Base-by-base conservation (phyloP, 139 green algal genomes). In the Zygnema circumcarinatum region DNA sequence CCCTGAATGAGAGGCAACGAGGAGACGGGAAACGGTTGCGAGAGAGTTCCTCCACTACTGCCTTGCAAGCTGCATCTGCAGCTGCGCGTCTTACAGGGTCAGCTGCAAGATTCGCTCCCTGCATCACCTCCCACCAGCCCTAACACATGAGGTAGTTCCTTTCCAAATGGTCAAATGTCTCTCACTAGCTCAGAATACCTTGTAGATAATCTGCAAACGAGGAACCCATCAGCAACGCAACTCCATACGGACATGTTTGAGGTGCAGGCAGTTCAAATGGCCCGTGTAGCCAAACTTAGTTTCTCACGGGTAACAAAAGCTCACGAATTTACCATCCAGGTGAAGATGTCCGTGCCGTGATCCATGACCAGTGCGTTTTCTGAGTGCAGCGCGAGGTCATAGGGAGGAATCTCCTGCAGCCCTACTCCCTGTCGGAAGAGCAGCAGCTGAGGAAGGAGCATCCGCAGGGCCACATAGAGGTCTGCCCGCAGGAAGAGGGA, bases 261-360 rank as follows among this genome's bases (percentile, higher is more conserved):
- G 25, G 25, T 33, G 54, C 25, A 32, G 40, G 33, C 22, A 79
- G 33, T 79, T 20, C 21, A 32, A 79, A 16, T 79, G 72, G 22
- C 72, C 21, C 38, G 22, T 21, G 22, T 35, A 35, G 21, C 16
- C 21, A 36, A 32, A 79, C 29, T 29, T 72, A 29, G 29, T 72
- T 72, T 29, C 29, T 72, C 29, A 33, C 54, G 25, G 54, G 54
- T 29, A 72, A 29, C 54, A 72, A 33, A 29, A 29, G 54, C 54
- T n/a, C n/a, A n/a, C n/a, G n/a, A n/a, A n/a, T n/a, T n/a, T 42
- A 87, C 86, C 20, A 91, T 31, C 88, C 90, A 93, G 0, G 85
- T 88, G 80, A 92, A 93, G 42, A 94, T 86, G 33, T 93, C 62
- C 0, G 72, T 88, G 41, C 90, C 92, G 38, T 92, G 74, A 85